Base-by-base conservation (phyloP, 225 moss, liverwort and hornwort species). In the Climacium dendroides region DNA sequence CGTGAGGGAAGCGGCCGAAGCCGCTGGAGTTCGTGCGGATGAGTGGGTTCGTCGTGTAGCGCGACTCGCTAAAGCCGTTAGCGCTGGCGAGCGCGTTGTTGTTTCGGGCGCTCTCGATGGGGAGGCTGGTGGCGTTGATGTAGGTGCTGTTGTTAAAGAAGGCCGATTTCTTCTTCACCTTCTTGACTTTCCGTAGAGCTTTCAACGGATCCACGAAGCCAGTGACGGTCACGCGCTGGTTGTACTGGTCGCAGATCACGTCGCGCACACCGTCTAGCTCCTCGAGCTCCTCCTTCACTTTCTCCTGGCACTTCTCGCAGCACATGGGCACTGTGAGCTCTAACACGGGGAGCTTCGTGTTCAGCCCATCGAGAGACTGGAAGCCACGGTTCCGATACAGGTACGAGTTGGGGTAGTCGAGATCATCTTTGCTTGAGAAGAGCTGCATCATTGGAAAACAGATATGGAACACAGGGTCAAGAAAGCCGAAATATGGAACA, bases 241-340 rank as follows among this genome's bases (percentile, higher is more conserved):
- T 91, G 71, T 87, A 87, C 85, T 87, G 88, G 75, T 93, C 93
- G 45, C 93, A 93, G 25, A 91, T 83, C 22, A 93, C 91, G 83
- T 83, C 39, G 26, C 64, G 81, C 43, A 91, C 91, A 8, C 91
- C 93, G 15, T 90, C 79, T 39, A 90, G 17, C 75, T 91, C 91
- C 30, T 90, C 79, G 1, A 93, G 17, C 55, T 74, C 87, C 82
- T 93, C 93, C 84, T 83, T 91, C 80, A 93, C 93, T 72, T 93
- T 93, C 87, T 93, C 91, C 87, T 85, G 50, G 76, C 93, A 91
- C 83, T 93, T 93, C 62, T 93, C 93, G 76, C 91, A 91, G 79
- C 93, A 93, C 91, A 90, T 91, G 62, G 91, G 93, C 26, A 93
- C 93, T 6, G 23, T 87, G 57, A 93, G 82, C 83, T 93, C 93